Base-by-base conservation (phyloP, 108 stramenopile genomes). In the Skeletonema menzelii region DNA sequence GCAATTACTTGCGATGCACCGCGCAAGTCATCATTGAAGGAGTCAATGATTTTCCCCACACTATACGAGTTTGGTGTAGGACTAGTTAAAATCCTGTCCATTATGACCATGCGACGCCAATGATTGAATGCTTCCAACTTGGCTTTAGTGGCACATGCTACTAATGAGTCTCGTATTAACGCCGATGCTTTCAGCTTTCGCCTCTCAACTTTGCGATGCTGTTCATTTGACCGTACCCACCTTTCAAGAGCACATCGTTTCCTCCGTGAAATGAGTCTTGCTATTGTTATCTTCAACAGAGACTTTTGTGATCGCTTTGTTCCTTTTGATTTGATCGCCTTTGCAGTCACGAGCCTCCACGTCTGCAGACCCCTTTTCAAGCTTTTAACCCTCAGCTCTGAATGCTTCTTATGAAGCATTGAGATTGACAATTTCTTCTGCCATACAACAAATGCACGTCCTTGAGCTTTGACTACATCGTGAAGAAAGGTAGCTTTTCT, bases 1-100 rank as follows among this genome's bases (percentile, higher is more conserved):
- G 83, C 69, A 62, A 84, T 67, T 19, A 56, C 75, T 46, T 70
- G 69, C n/a, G 65, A 12, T 28, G 72, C 78, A 66, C 80, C 84
- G 30, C 77, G 65, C 4, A 61, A 40, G 32, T 84, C 84, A 69
- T 56, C 30, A 30, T 70, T 62, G 38, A 84, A 80, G 7, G 64
- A 60, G n/a, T 24, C 76, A 49, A 84, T 5, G 47, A 81, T 70
- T 15, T 19, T 30, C 13, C 38, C 44, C 46, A 67, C 37, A 8
- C 63, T 42, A 58, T 49, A 49, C 19, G 47, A 22, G 47, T 20
- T 49, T 49, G 20, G 47, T 8, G 47, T 8, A 6, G 47, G 47
- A 49, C 31, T 60, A 31, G 40, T 56, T 15, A 59, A 69, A 34
- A 67, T 71, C 49, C 68, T 81, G 32, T 73, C 70, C 17, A 68